Conservation (phyloP, 805 yeast genomes). For the Suhomyces faveliae region DNA sequence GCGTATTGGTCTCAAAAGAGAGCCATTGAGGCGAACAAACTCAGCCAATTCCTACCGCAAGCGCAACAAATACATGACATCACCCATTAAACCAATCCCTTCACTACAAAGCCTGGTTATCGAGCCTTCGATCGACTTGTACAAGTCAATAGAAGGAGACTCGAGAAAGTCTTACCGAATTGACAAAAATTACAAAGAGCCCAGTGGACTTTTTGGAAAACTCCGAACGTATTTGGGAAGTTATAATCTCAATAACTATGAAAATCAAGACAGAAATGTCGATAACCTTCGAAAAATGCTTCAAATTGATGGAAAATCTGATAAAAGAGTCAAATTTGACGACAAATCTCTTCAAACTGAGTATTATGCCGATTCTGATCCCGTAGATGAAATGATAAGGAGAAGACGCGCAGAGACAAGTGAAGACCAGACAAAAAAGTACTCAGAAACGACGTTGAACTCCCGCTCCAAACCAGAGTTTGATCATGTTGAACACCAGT, state of each 20-base stretch:
- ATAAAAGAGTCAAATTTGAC: neutral
- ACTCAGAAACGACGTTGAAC: neutral
- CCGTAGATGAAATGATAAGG: neutral
- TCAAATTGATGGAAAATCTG: neutral
- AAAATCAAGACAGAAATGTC: slow-evolving; percentile 14
- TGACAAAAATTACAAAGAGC: neutral
- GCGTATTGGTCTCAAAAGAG: neutral
- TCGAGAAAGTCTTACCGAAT: neutral
- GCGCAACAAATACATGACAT: neutral
- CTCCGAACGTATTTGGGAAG: slow-evolving; percentile 14
- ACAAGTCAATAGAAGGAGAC: neutral
- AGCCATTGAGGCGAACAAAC: neutral
- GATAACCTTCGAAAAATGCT: slow-evolving; percentile 10
- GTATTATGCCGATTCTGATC: neutral
- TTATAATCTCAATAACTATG: slow-evolving; percentile 13
- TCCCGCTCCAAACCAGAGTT: neutral
- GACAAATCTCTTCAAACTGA: neutral
- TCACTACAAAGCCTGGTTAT: neutral
- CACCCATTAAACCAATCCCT: neutral
- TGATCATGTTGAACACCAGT: neutral
- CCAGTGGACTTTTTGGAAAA: slow-evolving; percentile 7
- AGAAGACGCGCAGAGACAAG: neutral
- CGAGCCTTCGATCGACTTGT: neutral
- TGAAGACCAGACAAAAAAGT: neutral
- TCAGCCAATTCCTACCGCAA: neutral